Evolutionary conservation across 192 early-diverging fungal species (phyloP).

Genomic region (Linnemannia schmuckeri): DNA sequence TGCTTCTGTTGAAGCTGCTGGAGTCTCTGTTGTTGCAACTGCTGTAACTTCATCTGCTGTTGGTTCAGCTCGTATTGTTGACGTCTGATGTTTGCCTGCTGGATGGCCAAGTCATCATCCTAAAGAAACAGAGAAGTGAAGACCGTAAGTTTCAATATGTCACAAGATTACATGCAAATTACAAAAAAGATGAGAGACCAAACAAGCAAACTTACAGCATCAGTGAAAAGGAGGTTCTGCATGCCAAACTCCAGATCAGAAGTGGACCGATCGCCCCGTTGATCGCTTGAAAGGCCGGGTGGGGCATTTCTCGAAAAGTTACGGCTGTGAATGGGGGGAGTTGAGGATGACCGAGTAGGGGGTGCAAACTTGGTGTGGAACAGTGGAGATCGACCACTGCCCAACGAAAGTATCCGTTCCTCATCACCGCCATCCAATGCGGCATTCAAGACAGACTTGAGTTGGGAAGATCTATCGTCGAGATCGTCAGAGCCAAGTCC

Average conservation of each 20-base stretch:
- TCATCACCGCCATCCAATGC: slow-evolving; percentile 75
- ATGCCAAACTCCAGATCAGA: slow-evolving; percentile 66
- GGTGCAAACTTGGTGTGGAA: slow-evolving; percentile 62
- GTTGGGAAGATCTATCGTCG: slow-evolving; percentile 55
- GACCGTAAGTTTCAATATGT: not conserved
- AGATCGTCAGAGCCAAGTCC: slow-evolving; percentile 43
- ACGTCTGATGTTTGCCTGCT: slow-evolving; percentile 58
- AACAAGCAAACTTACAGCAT: slow-evolving; percentile 29
- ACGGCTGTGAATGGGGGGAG: slow-evolving; percentile 70
- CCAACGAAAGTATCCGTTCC: slow-evolving; percentile 49
- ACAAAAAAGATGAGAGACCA: not conserved
- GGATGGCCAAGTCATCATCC: slow-evolving; percentile 58
- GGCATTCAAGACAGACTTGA: slow-evolving; percentile 69
- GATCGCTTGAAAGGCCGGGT: slow-evolving; percentile 54
- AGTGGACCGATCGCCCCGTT: slow-evolving; percentile 37
- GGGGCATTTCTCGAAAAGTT: slow-evolving; percentile 61
- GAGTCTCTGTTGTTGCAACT: slow-evolving; percentile 55
- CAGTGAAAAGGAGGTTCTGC: slow-evolving; percentile 64
- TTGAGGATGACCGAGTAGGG: slow-evolving; percentile 75
- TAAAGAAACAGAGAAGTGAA: slow-evolving; percentile 3
- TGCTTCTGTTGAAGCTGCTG: slow-evolving; percentile 36
- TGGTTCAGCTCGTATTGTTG: slow-evolving; percentile 59
- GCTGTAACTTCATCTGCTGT: slow-evolving; percentile 67
- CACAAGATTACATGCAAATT: not conserved
- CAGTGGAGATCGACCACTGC: slow-evolving; percentile 46